Evolutionary conservation across 768 basidiomycete genomes (phyloP), one percentile per base, ranked within the genome.

Genomic region (Amanita subjunquillea): DNA sequence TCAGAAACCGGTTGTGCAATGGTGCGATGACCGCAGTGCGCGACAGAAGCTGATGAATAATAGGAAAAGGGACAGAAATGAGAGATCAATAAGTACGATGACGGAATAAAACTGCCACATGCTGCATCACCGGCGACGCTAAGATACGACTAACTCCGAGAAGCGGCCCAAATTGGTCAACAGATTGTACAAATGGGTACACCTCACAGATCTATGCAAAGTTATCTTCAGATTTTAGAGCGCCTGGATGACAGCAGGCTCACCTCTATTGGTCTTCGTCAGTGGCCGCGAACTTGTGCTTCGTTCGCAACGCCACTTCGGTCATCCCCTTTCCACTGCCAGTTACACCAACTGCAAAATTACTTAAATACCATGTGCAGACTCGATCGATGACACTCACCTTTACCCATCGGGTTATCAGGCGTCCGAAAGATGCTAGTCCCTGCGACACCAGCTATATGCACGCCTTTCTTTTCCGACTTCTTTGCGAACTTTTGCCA

Each of bases 401-500:
- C 91, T 77, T 74, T 79, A 23, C 91, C 92, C 17, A 90, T 64
- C 9, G 91, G 91, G 63, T 93, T 92, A 58, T 92, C 91, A 10
- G 92, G 92, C 3, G 90, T 94, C 71, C 91, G 91, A 76, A 94
- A 94, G 57, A 93, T 93, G 60, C 89, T 92, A 57, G 86, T 91
- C 25, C 92, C 92, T 29, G 85, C 69, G 32, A 91, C 78, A 23
- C 91, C 91, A 27, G 91, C 91, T 54, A 94, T 93, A 64, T 87
- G 83, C 30, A 91, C 81, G 7, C 91, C 91, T 68, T 94, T 94
- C 77, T 86, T 91, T 67, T 91, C 88, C 27, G 83, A 80, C 71
- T 95, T 95, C 73, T 93, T 95, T 20, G 91, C 83, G 72, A 95
- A 95, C 71, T 90, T 90, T 71, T 93, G 90, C 91, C 91, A 95